Conservation (phyloP, 2,329 filamentous ascomycete species). For the Calonectria honghensis region DNA sequence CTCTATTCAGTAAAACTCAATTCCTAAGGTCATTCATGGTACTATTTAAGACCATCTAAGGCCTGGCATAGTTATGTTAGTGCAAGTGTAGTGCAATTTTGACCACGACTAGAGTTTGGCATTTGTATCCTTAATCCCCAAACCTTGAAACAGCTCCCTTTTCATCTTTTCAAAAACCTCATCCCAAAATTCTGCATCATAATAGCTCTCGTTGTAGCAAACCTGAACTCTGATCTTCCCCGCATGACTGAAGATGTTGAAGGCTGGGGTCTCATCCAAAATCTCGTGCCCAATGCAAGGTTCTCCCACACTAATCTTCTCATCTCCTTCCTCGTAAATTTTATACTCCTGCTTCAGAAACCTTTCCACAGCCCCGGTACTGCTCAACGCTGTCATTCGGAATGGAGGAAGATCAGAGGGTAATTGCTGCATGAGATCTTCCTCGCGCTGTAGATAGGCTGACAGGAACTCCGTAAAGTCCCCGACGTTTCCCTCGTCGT, state of each 20-base stretch:
- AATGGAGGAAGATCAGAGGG: neutral
- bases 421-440: neutral
- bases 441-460: neutral
- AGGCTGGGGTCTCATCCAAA: slow-evolving; percentile 10
- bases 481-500: neutral
- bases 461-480: neutral
- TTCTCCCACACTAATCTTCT: neutral
- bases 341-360: neutral
- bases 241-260: neutral
- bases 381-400: slow-evolving; percentile 10
- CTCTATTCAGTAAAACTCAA: neutral
- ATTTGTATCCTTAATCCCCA: neutral
- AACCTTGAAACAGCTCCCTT: neutral
- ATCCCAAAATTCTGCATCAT: neutral
- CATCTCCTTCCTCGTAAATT: neutral
- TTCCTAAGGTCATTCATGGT: neutral
- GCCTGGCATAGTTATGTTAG: neutral
- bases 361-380: slow-evolving; percentile 5
- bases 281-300: slow-evolving; percentile 4
- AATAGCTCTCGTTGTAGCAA: slow-evolving; percentile 12
- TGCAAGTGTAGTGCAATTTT: neutral
- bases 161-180: neutral
- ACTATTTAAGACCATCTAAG: neutral
- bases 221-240: slow-evolving; percentile 2
- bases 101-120: neutral